Conservation (phyloP, 495 filamentous ascomycete species). For the Podospora tetraspora region DNA sequence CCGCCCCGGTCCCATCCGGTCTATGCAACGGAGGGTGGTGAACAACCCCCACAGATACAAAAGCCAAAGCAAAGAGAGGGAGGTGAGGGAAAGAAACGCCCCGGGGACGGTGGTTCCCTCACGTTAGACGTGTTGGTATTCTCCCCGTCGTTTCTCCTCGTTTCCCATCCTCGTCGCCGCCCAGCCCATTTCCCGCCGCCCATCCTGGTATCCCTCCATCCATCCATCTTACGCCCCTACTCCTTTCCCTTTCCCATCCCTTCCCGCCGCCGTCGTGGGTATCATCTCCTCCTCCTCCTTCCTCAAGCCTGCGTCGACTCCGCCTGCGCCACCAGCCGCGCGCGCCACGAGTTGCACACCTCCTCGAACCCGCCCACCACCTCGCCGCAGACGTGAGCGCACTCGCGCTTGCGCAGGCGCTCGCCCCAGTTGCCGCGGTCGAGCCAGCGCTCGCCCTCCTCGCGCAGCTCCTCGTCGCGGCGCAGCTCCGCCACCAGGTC, state of each 20-base stretch:
- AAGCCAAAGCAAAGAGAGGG: background rate
- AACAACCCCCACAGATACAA: background rate
- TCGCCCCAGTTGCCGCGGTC: constrained; percentile 75
- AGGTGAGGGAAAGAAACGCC: background rate
- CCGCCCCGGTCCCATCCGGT: background rate
- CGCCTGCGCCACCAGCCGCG: constrained; percentile 45
- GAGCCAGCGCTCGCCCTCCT: constrained; percentile 77
- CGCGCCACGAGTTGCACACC: constrained; percentile 60
- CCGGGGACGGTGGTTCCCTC: background rate
- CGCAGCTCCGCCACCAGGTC: constrained; percentile 79
- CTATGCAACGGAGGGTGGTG: background rate
- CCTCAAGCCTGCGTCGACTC: constrained; percentile 15
- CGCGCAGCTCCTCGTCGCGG: constrained; percentile 71
- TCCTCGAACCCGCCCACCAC: constrained; percentile 90
- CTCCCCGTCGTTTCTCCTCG: background rate
- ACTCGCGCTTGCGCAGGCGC: constrained; percentile 66
- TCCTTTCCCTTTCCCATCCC: background rate
- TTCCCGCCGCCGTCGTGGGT: background rate
- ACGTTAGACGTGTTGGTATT: background rate
- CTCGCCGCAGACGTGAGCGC: constrained; percentile 70
- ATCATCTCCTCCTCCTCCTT: background rate
- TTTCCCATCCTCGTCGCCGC: background rate
- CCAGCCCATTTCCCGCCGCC: background rate
- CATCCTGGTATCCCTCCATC: constrained; percentile 4
- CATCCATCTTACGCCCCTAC: constrained; percentile 2